Base-by-base conservation (phyloP, 805 yeast genomes). In the Cyberlindnera maritima region DNA sequence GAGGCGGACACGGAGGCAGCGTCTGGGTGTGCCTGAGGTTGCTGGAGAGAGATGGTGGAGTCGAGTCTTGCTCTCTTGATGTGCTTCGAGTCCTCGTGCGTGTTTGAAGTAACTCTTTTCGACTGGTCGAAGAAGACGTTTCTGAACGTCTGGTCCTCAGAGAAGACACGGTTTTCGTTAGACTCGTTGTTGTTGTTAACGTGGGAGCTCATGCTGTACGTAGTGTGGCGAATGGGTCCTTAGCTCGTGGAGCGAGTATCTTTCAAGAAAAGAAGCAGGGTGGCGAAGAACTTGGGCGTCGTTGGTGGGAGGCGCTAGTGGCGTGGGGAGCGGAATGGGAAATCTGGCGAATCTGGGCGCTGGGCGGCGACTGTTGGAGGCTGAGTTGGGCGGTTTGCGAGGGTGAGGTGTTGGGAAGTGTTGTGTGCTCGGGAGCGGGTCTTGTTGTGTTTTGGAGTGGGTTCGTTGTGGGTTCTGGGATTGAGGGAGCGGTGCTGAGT, bases 141-240 rank as follows among this genome's bases (percentile, higher is more conserved):
- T 32, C 47, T 53, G 46, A 62, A 53, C 52, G 60, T 59, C 42
- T 62, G 62, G 41, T 62, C 62, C 46, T 68, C 69, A 3, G 63
- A 55, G 41, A 60, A 59, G 34, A 63, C 53, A 47, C 68, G 71
- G 41, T 52, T 51, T 37, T 69, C 69, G 46, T 69, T 66, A 43
- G 45, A 11, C 44, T 66, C 65, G 18, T 69, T 28, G 44, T 58
- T 59, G 49, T 71, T 68, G 47, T 71, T 69, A 29, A 65, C 43
- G 45, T 68, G 74, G 7, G 72, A 65, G 50, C 61, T 68, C 74
- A 70, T 71, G 26, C 25, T 21, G 25, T 21, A 9, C 9, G 25
- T 21, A 5, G 9, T 6, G 25, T 21, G 9, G 9, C 25, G 25
- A 21, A 6, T 5, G 5, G 5, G 25, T 21, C 5, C 25, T 21